Evolutionary conservation across 1,284 basidiomycete species (phyloP), one percentile per base, ranked within the genome.

Genomic region (Tetrapyrgos nigripes): DNA sequence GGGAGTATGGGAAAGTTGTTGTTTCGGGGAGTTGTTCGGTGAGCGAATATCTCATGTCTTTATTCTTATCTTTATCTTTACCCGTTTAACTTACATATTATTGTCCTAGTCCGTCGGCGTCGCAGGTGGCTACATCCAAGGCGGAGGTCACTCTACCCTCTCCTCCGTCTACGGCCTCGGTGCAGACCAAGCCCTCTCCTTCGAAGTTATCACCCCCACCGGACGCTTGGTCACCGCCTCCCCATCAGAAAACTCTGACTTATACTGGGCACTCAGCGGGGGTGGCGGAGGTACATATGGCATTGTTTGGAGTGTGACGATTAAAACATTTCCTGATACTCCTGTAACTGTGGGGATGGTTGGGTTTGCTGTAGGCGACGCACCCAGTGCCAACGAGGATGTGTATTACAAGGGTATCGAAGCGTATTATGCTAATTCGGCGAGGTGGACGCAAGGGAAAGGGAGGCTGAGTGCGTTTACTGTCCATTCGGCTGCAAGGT

Each of bases 1-100:
- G 54, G 26, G 24, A 58, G 14, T 28, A 51, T 3, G 59, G 61
- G 0, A 45, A 53, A 23, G 60, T 54, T n/a, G 53, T 66, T 14
- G 68, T 69, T 17, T 55, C 57, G 28, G 68, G 66, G 14, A 63
- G 64, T 55, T 66, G 65, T 37, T 63, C 64, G 2, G 67, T 69
- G 53, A 14, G 67, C 53, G 4, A n/a, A 6, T 29, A 29, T 44
- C 8, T 9, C 35, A 10, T 14, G 26, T 51, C 26, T 55, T 10
- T 47, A 3, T 26, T 35, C 23, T 23, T 51, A 8, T 40, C n/a
- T 19, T 21, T 21, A 17, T 17, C 31, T 8, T 8, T 33, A 8
- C 14, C 14, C 31, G 31, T 33, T n/a, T 40, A n/a, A 9, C 37
- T 50, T n/a, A 35, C 26, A 17, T 29, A 27, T 6, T 11, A 33